phyloP scores from a whole-genome alignment of 192 early-diverging fungal species.

The Piromyces sp. region DNA sequence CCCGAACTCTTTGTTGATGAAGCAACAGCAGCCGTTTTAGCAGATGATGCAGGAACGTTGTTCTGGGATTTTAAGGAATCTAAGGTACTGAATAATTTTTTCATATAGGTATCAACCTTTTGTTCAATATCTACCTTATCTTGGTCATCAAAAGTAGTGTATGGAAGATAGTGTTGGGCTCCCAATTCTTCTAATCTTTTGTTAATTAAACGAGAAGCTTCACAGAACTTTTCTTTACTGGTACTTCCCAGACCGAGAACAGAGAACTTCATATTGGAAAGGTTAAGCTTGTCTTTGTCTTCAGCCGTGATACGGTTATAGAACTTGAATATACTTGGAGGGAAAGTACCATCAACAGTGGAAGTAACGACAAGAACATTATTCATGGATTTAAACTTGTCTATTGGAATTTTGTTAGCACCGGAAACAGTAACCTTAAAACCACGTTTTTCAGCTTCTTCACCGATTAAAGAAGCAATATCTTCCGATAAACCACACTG shows the following conservation, averaged over 20 bases:
- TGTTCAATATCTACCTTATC: not conserved
- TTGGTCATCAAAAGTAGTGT: not conserved
- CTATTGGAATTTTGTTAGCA: constrained; percentile 58
- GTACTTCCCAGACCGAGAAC: constrained; percentile 81
- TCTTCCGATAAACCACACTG: constrained; percentile 80
- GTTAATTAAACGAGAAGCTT: not conserved
- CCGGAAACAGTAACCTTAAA: constrained; percentile 48
- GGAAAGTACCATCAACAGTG: constrained; percentile 93
- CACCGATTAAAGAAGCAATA: constrained; percentile 61
- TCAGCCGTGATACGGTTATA: constrained; percentile 55
- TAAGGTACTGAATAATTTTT: not conserved
- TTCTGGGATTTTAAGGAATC: not conserved
- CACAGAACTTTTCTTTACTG: not conserved
- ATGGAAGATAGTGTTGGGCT: not conserved
- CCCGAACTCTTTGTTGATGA: not conserved
- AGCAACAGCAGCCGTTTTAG: not conserved
- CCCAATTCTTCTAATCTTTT: not conserved
- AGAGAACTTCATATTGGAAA: constrained; percentile 50
- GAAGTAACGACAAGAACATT: constrained; percentile 62
- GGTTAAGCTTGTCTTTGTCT: constrained; percentile 29
- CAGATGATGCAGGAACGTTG: too few species aligned
- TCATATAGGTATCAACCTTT: not conserved
- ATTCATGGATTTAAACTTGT: constrained; percentile 59
- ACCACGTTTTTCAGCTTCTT: constrained; percentile 64
- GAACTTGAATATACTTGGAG: constrained; percentile 75